Evolutionary conservation across 148 eudicot genomes (phyloP), one percentile per base, ranked within the genome.

Genomic region (Camellia granthamiana): DNA sequence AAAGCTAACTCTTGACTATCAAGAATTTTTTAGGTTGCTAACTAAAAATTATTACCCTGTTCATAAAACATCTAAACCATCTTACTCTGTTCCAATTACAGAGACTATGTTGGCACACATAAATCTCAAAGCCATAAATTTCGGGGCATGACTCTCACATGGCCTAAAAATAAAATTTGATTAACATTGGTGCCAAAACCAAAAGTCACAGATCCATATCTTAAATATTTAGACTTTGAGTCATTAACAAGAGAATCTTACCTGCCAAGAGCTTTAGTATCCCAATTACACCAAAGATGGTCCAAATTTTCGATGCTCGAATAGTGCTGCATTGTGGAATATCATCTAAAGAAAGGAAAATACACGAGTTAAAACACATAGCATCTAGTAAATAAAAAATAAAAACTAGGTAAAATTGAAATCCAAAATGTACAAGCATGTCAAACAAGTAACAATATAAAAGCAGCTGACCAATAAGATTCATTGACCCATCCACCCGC

Each of bases 221-320:
- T 23, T 23, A 23, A 23, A 23, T 0, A 23, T 23, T 23, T 23
- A 23, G 23, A 23, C 23, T 23, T 23, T 23, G 23, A 23, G 23
- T 23, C 23, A 23, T 15, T 44, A 16, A 47, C 23, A 78, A 76
- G 75, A 67, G 7, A 16, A 83, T 52, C 90, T 86, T 85, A 81
- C 99, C 98, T 87, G 97, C 93, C 83, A 96, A 61, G 56, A 96
- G 97, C 88, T 93, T 93, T 14, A 96, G 83, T 81, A 88, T 89
- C 85, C 99, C 99, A 83, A 96, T 76, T 7, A 96, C 91, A 82
- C 99, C 99, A 82, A 84, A 96, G 65, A 96, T 89, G 2, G 91
- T 90, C 81, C 69, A 89, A 60, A 92, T 93, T 87, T 91, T 93
- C 0, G 97, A 98, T 52, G 89, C 92, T 30, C 90, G 90, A 46